A percentile compares a stretch with the other conserved stretches of the same genome.
phyloP scores from a whole-genome alignment of 345 rosid species.

The Hypericum perforatum region DNA sequence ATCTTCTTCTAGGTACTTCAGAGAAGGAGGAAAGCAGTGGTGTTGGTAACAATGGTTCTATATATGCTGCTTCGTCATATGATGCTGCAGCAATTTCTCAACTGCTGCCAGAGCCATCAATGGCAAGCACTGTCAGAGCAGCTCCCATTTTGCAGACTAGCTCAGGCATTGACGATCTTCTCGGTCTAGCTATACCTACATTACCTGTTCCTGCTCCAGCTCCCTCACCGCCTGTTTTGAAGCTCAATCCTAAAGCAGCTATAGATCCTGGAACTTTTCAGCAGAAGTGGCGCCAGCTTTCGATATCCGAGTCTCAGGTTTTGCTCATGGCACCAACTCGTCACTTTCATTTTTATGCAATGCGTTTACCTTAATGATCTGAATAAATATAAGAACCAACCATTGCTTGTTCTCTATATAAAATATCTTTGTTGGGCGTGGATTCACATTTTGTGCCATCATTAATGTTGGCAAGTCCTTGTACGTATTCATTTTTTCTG shows the following conservation, averaged over 20 bases:
- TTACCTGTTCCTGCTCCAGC: slow-evolving; percentile 34
- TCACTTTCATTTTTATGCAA: too few relatives aligned
- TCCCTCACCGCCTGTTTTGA: slow-evolving; percentile 51
- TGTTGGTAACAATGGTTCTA: slow-evolving; percentile 43
- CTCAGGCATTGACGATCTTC: slow-evolving; percentile 73
- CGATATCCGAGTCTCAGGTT: slow-evolving; percentile 65
- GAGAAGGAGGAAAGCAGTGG: slow-evolving; percentile 73
- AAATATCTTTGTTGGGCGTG: slow-evolving; percentile 2
- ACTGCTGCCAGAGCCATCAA: slow-evolving; percentile 12
- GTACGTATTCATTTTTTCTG: too few relatives aligned
- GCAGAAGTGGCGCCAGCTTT: slow-evolving; percentile 88
- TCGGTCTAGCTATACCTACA: slow-evolving; percentile 58
- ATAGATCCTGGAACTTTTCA: slow-evolving; percentile 78
- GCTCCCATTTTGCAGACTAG: slow-evolving; percentile 35
- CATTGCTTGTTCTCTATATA: background rate
- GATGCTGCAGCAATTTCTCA: slow-evolving; percentile 33
- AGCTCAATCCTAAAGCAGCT: slow-evolving; percentile 70
- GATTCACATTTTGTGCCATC: slow-evolving; percentile 3
- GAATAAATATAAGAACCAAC: too few relatives aligned
- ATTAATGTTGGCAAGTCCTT: too few relatives aligned
- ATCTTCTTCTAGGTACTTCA: slow-evolving; percentile 63
- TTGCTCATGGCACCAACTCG: background rate
- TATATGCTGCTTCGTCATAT: slow-evolving; percentile 53
- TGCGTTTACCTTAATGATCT: too few relatives aligned
- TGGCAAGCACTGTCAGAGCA: slow-evolving; percentile 41